phyloP scores from a whole-genome alignment of 2,329 filamentous ascomycete genomes.

The Alternaria arbusti region DNA sequence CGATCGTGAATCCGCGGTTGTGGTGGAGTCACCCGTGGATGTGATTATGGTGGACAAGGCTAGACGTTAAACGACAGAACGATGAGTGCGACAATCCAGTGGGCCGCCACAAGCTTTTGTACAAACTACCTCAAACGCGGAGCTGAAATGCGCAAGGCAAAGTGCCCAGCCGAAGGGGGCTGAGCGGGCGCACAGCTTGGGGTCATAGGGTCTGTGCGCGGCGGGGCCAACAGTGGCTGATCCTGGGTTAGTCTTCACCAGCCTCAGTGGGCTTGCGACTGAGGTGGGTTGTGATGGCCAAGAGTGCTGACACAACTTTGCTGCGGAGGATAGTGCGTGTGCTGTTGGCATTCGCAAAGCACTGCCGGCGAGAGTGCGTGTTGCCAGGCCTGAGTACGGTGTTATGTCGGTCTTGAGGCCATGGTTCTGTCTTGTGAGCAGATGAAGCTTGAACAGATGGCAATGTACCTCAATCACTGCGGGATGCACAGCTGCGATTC shows the following conservation, averaged over 20 bases:
- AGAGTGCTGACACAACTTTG: conserved; percentile 20
- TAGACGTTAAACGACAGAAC: neutral
- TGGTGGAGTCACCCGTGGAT: neutral
- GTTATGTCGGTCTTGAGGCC: neutral
- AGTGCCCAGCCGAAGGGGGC: conserved; percentile 19
- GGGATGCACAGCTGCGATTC: neutral
- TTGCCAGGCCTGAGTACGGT: conserved; percentile 1
- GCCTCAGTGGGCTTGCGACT: conserved; percentile 30
- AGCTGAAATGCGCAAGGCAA: conserved; percentile 19
- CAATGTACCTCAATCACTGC: neutral
- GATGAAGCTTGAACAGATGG: neutral
- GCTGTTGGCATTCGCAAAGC: neutral
- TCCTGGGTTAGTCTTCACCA: conserved; percentile 20
- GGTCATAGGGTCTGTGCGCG: neutral
- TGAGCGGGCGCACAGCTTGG: conserved; percentile 15
- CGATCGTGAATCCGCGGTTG: conserved; percentile 1
- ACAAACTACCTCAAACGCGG: conserved; percentile 5
- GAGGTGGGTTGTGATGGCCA: neutral
- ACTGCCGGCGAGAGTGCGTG: neutral
- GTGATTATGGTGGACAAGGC: neutral
- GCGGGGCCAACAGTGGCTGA: conserved; percentile 16
- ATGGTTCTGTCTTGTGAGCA: neutral
- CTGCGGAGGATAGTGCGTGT: conserved; percentile 12
- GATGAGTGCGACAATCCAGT: neutral
- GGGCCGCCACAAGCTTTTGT: conserved; percentile 14